Base-by-base conservation (phyloP, 192 early-diverging fungal genomes). In the Backusella parvicylindrica region DNA sequence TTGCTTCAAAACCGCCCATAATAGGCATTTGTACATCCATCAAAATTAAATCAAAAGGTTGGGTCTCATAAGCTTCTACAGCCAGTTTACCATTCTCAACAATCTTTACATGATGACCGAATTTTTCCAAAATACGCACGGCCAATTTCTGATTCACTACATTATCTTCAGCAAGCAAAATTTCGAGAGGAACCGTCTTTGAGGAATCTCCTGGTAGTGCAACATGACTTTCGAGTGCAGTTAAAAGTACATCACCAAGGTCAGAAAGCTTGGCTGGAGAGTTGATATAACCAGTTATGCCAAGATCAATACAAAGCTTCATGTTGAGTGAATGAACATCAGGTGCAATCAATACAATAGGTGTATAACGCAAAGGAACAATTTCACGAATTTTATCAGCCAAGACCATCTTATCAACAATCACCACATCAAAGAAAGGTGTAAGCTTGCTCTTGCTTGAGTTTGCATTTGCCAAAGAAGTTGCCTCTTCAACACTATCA, bases 1-100 rank as follows among this genome's bases (percentile, higher is more conserved):
- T 94, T 12, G 92, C 91, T 82, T 95, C 92, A 68, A 93, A 94
- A 31, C 94, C 94, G 60, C 91, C 92, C 92, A 95, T 94, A 35
- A 94, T 89, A 4, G 94, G 94, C 94, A 95, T 93, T 85, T 93
- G 92, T 30, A 93, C 90, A 73, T 95, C 94, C 94, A 95, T 95
- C 40, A 95, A 75, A 56, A 95, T 92, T 72, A 89, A 37, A 70
- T 87, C 79, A 83, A 88, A 87, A 73, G 82, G 82, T 76, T 88
- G 74, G 71, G 76, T 21, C 40, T 85, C 79, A 33, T 91, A 91
- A 6, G 82, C 86, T 76, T 95, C 91, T 1, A 95, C 91, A 1
- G 94, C 94, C 77, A 89, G 65, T 78, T 91, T 86, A 37, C 94
- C 94, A 72, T 95, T 93, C 38, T 88, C 81, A 2, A 91, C 94